These are phyloP conservation scores for Monotropa hypopitys DNA, from an alignment of 179 eudicot genomes.

Conservation along the genomic window DNA sequence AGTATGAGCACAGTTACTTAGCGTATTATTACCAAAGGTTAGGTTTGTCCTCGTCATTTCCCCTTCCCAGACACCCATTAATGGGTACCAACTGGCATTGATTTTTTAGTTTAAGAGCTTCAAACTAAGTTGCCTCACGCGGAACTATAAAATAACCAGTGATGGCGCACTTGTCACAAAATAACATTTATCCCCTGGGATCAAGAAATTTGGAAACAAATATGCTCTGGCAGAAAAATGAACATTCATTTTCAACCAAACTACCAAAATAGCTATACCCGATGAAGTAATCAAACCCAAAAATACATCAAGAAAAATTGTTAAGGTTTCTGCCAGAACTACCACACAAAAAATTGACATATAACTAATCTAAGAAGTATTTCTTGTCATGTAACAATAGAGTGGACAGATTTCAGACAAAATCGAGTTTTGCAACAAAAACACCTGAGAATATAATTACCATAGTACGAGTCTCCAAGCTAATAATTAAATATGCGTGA, in stretches of 20 bases:
- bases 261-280: not conserved
- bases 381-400: not conserved
- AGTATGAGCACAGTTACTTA: no score
- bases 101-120: no score
- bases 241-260: not conserved
- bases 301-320: not conserved
- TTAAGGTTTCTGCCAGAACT: not conserved
- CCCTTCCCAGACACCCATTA: no score
- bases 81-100: no score
- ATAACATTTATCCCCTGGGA: not conserved
- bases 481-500: conserved; percentile 90
- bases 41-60: no score
- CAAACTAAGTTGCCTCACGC: not conserved
- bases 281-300: not conserved
- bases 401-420: not conserved
- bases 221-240: no score
- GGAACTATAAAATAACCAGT: not conserved
- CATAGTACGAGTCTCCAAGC: conserved; percentile 90
- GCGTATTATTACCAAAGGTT: no score
- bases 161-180: not conserved
- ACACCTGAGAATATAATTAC: conserved; percentile 25
- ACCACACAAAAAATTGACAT: not conserved
- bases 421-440: not conserved
- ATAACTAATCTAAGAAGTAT: not conserved
- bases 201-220: no score